These are phyloP conservation scores for Scopulariopsis brevicaulis DNA, from an alignment of 2,329 filamentous ascomycete species.

Conservation along the genomic window DNA sequence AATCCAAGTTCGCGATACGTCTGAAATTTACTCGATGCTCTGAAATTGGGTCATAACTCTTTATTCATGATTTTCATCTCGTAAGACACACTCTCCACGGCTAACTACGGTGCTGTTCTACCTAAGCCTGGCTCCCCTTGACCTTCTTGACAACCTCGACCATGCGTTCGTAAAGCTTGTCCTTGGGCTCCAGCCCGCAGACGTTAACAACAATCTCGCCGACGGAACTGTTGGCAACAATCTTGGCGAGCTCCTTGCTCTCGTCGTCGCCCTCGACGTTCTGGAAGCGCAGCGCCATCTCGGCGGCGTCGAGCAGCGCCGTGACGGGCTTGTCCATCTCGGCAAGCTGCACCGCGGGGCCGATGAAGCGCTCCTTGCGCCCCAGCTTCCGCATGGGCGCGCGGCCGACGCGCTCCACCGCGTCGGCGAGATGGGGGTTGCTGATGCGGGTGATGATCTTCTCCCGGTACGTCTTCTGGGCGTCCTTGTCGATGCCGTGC, in stretches of 20 bases:
- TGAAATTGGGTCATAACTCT: neutral
- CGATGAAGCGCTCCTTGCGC: constrained; percentile 92
- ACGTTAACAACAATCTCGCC: constrained; percentile 70
- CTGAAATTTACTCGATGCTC: no score
- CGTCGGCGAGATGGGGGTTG: constrained; percentile 87
- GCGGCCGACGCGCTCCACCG: constrained; percentile 88
- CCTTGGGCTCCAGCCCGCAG: constrained; percentile 64
- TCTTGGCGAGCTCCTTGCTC: constrained; percentile 73
- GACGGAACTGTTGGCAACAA: constrained; percentile 63
- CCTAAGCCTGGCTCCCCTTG: constrained; percentile 40
- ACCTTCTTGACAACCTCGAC: constrained; percentile 74
- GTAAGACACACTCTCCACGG: neutral
- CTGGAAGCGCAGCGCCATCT: constrained; percentile 93
- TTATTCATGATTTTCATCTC: neutral
- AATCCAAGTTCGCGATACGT: no score
- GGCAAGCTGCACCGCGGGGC: constrained; percentile 79
- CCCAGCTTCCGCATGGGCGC: constrained; percentile 88
- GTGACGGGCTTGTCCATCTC: constrained; percentile 65
- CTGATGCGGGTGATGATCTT: constrained; percentile 89
- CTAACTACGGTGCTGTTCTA: neutral
- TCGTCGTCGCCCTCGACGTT: constrained; percentile 88
- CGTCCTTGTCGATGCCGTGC: constrained; percentile 63
- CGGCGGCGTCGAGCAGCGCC: constrained; percentile 68
- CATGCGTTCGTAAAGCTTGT: constrained; percentile 69
- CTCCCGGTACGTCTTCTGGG: constrained; percentile 79